These are phyloP conservation scores for Pichia sp. DNA, from an alignment of 1,139 yeast species.

Conservation along the genomic window DNA sequence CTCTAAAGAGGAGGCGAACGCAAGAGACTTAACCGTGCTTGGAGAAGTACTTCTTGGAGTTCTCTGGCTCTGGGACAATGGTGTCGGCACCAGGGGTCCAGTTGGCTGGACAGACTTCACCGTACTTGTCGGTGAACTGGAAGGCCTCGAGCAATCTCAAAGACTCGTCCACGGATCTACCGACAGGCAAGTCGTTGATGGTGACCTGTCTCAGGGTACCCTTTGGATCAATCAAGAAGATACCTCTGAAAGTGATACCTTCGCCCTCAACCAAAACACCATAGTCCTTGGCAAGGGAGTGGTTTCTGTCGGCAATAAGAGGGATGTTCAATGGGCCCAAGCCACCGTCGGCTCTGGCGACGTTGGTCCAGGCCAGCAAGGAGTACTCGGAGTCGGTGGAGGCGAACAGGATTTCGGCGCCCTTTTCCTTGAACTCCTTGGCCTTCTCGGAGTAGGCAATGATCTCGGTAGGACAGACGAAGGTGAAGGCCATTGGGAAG, in stretches of 20 bases:
- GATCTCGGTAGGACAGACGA: slow-evolving; percentile 98
- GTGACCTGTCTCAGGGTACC: slow-evolving; percentile 93
- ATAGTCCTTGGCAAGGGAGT: slow-evolving; percentile 87
- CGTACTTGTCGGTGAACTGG: slow-evolving; percentile 97
- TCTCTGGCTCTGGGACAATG: slow-evolving; percentile 80
- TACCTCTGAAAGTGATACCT: slow-evolving; percentile 96
- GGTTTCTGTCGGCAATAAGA: slow-evolving; percentile 94
- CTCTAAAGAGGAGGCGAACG: neutral
- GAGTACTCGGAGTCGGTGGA: slow-evolving; percentile 98
- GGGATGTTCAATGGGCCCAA: slow-evolving; percentile 93
- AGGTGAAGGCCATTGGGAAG: slow-evolving; percentile 98
- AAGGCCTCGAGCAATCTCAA: slow-evolving; percentile 96
- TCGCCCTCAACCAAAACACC: slow-evolving; percentile 95
- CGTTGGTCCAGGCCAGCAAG: slow-evolving; percentile 95
- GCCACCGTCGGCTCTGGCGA: slow-evolving; percentile 96
- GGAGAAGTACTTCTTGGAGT: slow-evolving; percentile 75
- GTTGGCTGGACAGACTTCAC: slow-evolving; percentile 99
- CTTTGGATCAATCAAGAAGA: slow-evolving; percentile 94
- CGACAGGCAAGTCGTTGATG: slow-evolving; percentile 97
- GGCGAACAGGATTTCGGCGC: slow-evolving; percentile 86
- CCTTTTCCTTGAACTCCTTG: slow-evolving; percentile 82
- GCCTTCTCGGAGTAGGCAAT: slow-evolving; percentile 96
- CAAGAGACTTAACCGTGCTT: slow-evolving; percentile 28
- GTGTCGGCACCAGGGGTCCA: slow-evolving; percentile 97
- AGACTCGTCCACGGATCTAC: slow-evolving; percentile 97